Evolutionary conservation across 2,329 filamentous ascomycete genomes (phyloP).

Genomic region (Rutstroemia sp.): DNA sequence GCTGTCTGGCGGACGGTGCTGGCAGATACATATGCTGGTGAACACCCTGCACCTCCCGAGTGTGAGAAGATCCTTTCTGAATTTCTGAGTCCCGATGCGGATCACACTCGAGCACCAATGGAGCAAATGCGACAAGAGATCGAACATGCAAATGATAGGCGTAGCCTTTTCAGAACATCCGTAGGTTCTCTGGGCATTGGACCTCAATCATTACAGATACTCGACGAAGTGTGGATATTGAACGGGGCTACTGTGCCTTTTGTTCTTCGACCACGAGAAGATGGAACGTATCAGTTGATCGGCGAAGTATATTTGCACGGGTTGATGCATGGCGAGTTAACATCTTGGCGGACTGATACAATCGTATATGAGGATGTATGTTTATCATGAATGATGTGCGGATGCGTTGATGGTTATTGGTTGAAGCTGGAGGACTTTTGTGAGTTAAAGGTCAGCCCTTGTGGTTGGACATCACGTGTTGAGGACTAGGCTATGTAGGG

Average conservation of each 20-base stretch:
- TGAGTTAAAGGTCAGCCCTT: too few species aligned
- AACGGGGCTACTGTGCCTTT: slow-evolving; percentile 8
- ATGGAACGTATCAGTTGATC: slow-evolving; percentile 8
- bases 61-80: neutral
- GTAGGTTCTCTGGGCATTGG: slow-evolving; percentile 5
- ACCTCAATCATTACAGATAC: slow-evolving; percentile 1
- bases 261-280: slow-evolving; percentile 3
- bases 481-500: too few species aligned
- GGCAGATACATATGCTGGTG: neutral
- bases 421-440: too few species aligned
- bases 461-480: too few species aligned
- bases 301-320: slow-evolving; percentile 15
- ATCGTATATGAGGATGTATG: too few species aligned
- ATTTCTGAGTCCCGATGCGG: neutral
- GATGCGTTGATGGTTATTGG: too few species aligned
- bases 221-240: slow-evolving; percentile 11
- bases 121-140: neutral
- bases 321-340: slow-evolving; percentile 13
- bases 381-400: too few species aligned
- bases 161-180: neutral
- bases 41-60: neutral
- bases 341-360: neutral
- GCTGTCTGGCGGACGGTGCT: slow-evolving; percentile 2
- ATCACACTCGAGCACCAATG: neutral
- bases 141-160: neutral